These are phyloP conservation scores for Penicillium dipodomyicola DNA, from an alignment of 495 filamentous ascomycete species.

Conservation along the genomic window DNA sequence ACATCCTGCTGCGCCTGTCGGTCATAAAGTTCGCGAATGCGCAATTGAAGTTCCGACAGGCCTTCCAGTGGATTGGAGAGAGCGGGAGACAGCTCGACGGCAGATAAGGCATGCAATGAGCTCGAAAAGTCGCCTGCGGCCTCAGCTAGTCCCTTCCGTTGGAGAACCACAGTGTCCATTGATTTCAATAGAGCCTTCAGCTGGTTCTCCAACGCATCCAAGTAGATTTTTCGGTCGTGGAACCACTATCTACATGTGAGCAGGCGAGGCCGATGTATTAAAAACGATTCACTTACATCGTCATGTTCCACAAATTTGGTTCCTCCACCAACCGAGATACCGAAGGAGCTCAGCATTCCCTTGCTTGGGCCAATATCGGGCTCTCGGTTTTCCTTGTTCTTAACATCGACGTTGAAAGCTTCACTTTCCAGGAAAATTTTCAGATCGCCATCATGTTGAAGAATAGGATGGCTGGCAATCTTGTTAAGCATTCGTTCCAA, in stretches of 20 bases:
- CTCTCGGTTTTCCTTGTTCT: constrained; percentile 94
- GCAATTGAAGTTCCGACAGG: constrained; percentile 86
- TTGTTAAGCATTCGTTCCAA: constrained; percentile 97
- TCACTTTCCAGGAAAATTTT: constrained; percentile 98
- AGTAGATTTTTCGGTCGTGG: constrained; percentile 89
- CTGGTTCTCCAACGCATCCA: constrained; percentile 93
- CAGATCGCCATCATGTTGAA: constrained; percentile 89
- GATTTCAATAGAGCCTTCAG: constrained; percentile 91
- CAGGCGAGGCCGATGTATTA: neutral
- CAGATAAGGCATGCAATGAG: constrained; percentile 83
- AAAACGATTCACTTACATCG: constrained; percentile 61
- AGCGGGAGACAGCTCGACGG: constrained; percentile 84
- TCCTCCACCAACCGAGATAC: constrained; percentile 68
- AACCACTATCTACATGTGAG: constrained; percentile 68
- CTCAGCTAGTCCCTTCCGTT: constrained; percentile 89
- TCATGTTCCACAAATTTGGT: constrained; percentile 96
- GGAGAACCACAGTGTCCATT: constrained; percentile 85
- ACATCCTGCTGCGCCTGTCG: constrained; percentile 97
- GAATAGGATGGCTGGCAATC: constrained; percentile 80
- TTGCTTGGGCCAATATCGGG: constrained; percentile 85
- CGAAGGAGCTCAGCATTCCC: constrained; percentile 83
- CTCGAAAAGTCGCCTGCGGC: constrained; percentile 88
- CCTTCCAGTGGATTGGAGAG: constrained; percentile 85
- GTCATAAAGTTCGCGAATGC: constrained; percentile 91
- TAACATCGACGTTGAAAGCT: constrained; percentile 90